These are phyloP conservation scores for Huntiella savannae DNA, from an alignment of 2,329 filamentous ascomycete species.

Conservation along the genomic window DNA sequence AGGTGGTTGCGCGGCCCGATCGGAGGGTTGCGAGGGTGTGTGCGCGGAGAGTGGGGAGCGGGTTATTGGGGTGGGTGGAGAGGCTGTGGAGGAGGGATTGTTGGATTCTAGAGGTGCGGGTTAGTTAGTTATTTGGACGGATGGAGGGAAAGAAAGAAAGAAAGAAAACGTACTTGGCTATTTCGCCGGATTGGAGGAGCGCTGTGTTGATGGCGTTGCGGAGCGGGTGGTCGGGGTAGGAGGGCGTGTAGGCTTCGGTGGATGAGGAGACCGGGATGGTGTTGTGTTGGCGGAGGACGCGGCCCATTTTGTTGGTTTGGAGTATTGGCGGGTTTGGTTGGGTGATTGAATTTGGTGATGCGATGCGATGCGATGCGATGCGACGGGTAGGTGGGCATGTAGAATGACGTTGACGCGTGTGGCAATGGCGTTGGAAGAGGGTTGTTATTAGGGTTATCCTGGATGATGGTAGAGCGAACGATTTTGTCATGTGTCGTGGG, in stretches of 20 bases:
- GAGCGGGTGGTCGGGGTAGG: constrained; percentile 41
- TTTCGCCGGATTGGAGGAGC: constrained; percentile 38
- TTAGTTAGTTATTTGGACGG: constrained; percentile 1
- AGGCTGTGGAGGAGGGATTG: constrained; percentile 43
- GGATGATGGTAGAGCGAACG: too few relatives aligned
- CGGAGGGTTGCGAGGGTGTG: constrained; percentile 43
- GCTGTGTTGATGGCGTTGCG: constrained; percentile 42
- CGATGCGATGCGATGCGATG: too few relatives aligned
- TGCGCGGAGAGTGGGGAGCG: constrained; percentile 39
- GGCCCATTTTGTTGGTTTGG: constrained; percentile 6
- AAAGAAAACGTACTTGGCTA: constrained; percentile 30
- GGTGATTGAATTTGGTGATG: too few relatives aligned
- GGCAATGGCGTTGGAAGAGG: too few relatives aligned
- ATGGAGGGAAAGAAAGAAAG: not conserved
- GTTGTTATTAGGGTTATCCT: too few relatives aligned
- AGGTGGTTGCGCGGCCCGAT: constrained; percentile 37
- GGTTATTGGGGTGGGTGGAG: constrained; percentile 39
- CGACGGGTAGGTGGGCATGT: too few relatives aligned
- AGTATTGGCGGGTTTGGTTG: not conserved
- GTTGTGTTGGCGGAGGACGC: constrained; percentile 2
- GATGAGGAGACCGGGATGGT: constrained; percentile 36
- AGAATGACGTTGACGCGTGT: too few relatives aligned
- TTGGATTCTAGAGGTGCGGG: constrained; percentile 34
- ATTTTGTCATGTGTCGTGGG: too few relatives aligned
- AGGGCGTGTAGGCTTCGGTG: constrained; percentile 39